These are phyloP conservation scores for Microcera coccophila DNA, from an alignment of 2,329 filamentous ascomycete genomes.

Conservation along the genomic window DNA sequence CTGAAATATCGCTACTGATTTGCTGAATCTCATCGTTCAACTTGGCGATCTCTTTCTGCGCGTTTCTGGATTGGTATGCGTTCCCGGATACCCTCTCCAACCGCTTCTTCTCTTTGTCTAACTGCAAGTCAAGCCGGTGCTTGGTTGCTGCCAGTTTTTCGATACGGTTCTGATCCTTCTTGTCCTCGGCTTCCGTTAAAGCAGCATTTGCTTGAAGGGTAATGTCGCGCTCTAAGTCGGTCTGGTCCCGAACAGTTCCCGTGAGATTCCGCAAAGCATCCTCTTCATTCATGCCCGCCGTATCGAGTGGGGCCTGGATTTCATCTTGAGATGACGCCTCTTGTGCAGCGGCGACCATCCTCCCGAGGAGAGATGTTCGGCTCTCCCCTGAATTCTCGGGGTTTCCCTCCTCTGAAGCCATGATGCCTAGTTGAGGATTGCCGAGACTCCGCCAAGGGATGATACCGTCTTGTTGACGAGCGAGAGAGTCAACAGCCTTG, in stretches of 20 bases:
- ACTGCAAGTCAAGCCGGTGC: constrained; percentile 60
- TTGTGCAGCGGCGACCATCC: constrained; percentile 32
- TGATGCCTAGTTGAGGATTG: constrained; percentile 15
- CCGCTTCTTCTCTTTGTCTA: constrained; percentile 51
- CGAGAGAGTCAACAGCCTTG: no score
- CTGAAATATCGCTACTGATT: constrained; percentile 67
- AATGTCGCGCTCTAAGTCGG: constrained; percentile 87
- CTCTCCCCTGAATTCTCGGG: constrained; percentile 19
- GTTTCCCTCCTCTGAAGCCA: constrained; percentile 25
- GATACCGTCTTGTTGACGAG: no score
- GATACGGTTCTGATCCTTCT: constrained; percentile 60
- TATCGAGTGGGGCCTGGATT: constrained; percentile 8
- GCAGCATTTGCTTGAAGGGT: constrained; percentile 57
- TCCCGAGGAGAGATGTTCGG: constrained; percentile 25
- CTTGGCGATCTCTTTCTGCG: constrained; percentile 62
- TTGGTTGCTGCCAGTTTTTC: constrained; percentile 53
- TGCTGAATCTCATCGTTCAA: constrained; percentile 61
- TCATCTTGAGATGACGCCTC: constrained; percentile 13
- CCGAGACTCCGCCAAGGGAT: no score
- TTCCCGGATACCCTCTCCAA: constrained; percentile 43
- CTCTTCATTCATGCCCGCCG: constrained; percentile 50
- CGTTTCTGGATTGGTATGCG: constrained; percentile 51
- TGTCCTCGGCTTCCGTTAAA: constrained; percentile 59
- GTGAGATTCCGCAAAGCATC: constrained; percentile 60
- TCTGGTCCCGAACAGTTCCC: constrained; percentile 73